Base-by-base conservation (phyloP, 1,284 basidiomycete species). In the Naganishia sp. region DNA sequence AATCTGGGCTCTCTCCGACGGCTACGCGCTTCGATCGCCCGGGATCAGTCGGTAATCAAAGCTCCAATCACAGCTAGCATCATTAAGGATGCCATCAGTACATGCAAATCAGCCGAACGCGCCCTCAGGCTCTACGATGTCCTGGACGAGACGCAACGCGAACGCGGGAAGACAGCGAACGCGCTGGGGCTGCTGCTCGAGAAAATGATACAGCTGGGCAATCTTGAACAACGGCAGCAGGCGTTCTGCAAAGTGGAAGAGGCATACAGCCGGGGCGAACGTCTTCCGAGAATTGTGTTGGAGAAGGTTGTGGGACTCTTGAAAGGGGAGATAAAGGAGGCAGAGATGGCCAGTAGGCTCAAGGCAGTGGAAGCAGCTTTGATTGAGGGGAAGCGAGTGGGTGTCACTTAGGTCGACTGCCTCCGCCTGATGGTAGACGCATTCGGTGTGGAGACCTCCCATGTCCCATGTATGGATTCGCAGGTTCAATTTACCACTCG, bases 51-150 rank as follows among this genome's bases (percentile, higher is more conserved):
- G 18, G 58, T 21, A 9, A 15, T 31, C 13, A 23, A 23, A 23
- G 13, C 35, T 1, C 9, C 47, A 18, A 51, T 35, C 7, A 47
- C 28, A 32, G 3, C 42, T 11, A 25, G 39, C 11, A 42, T 51
- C 47, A 18, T 61, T n/a, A 3, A 51, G 35, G 47, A 61, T 41
- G 58, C 58, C n/a, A 61, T 61, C 35, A 17, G 25, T n/a, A 23
- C 7, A 6, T 51, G 47, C 32, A 25, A 43, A n/a, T 31, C 47
- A 2, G 23, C 58, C 13, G 35, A 61, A 9, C 47, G 41, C 41
- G 35, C 49, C n/a, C 35, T 51, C 32, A 18, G 13, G 41, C 46
- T 61, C 21, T 61, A 61, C 47, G 43, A 58, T 18, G 31, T 58
- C 11, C 2, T 45, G 43, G 46, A 45, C 28, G 58, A 15, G n/a